Percentiles rank a stretch among this genome's conserved stretches.
phyloP scores from a whole-genome alignment of 2,329 filamentous ascomycete genomes.

The Fusarium torreyae region DNA sequence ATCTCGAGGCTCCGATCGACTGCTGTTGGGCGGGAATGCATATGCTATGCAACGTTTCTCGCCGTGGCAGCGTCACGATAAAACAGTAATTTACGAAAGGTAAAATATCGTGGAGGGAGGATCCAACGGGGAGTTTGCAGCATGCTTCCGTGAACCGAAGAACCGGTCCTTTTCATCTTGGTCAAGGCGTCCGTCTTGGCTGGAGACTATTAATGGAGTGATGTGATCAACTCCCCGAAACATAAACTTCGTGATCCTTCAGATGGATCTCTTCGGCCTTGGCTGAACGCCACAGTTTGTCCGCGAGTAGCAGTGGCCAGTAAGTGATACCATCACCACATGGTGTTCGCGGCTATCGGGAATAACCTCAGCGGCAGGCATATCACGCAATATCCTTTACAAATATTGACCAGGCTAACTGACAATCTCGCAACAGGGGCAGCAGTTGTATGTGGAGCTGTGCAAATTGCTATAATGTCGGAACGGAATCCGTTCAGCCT shows the following conservation, averaged over 20 bases:
- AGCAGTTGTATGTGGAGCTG: neutral
- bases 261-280: constrained; percentile 4
- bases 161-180: neutral
- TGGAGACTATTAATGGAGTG: constrained; percentile 17
- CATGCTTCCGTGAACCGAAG: neutral
- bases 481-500: constrained; percentile 3
- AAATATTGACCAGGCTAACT: neutral
- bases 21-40: no score
- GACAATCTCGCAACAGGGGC: neutral
- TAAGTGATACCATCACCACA: neutral
- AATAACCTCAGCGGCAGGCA: neutral
- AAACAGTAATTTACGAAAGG: neutral
- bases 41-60: neutral
- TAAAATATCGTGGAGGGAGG: neutral
- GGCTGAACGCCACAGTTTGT: neutral
- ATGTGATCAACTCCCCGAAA: constrained; percentile 40
- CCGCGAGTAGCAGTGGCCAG: no score
- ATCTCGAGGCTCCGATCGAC: neutral
- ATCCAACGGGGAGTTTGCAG: constrained; percentile 4
- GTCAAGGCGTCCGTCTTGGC: constrained; percentile 8
- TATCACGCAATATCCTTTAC: constrained; percentile 11
- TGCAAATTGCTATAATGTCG: neutral
- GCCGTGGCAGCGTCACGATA: no score
- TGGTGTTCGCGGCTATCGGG: neutral
- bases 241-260: constrained; percentile 2